Conservation (phyloP, 495 filamentous ascomycete species). For the Hypoxylon perforatum region DNA sequence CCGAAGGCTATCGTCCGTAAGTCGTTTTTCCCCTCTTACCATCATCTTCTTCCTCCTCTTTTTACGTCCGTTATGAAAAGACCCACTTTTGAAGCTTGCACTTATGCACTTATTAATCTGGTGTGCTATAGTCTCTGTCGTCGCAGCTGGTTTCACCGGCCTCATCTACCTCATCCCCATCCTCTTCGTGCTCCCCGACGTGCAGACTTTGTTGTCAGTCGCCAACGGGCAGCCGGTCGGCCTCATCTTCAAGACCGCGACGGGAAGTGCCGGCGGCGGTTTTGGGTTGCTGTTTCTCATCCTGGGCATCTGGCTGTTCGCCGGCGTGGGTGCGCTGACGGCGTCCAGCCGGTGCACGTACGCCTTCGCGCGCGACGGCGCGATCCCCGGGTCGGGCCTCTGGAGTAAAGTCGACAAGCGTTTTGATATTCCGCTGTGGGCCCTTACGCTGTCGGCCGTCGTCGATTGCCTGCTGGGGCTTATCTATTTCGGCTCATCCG, state of each 20-base stretch:
- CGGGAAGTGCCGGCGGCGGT: slow-evolving; percentile 70
- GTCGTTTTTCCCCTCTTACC: too few relatives aligned
- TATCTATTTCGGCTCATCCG: slow-evolving; percentile 68
- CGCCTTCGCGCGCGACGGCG: slow-evolving; percentile 71
- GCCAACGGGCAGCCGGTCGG: slow-evolving; percentile 68
- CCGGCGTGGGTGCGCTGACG: slow-evolving; percentile 67
- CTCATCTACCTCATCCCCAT: slow-evolving; percentile 68
- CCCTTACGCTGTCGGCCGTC: slow-evolving; percentile 67
- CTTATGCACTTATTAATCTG: slow-evolving; percentile 14
- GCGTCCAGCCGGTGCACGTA: slow-evolving; percentile 70
- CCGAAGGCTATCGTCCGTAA: slow-evolving; percentile 63
- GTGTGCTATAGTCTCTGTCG: slow-evolving; percentile 58
- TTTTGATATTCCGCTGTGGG: slow-evolving; percentile 64
- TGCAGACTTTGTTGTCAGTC: slow-evolving; percentile 61
- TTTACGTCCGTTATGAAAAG: too few relatives aligned
- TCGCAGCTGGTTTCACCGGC: slow-evolving; percentile 65
- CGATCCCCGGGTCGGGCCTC: slow-evolving; percentile 73
- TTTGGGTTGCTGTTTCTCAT: slow-evolving; percentile 79
- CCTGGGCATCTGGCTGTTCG: slow-evolving; percentile 73
- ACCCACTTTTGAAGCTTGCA: too few relatives aligned
- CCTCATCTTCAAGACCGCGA: slow-evolving; percentile 66
- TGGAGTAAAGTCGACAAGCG: slow-evolving; percentile 68
- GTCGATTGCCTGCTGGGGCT: slow-evolving; percentile 69
- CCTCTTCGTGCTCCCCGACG: slow-evolving; percentile 69
- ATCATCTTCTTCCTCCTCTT: too few relatives aligned